Base-by-base conservation (phyloP, 1,284 basidiomycete genomes). In the Melampsora americana region DNA sequence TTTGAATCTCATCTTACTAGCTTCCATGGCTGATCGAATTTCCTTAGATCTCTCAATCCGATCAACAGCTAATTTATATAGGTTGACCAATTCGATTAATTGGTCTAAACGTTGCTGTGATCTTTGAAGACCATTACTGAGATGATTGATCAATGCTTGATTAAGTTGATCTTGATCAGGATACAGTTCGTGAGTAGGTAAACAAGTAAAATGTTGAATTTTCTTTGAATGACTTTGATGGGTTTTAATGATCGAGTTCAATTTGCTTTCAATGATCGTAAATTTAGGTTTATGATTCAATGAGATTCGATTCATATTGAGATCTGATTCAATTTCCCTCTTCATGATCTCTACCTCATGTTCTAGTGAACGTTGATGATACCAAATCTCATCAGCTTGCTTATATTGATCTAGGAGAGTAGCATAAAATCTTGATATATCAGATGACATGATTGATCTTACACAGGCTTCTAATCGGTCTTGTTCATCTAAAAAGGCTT, bases 381-480 rank as follows among this genome's bases (percentile, higher is more conserved):
- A 73, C 70, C 70, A 73, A 64, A 59, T 59, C n/a, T 73, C 61
- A 50, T 73, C 70, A 28, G 70, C 70, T 64, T 66, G 60, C 46
- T 73, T 73, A n/a, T 73, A 53, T 42, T 73, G 70, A 30, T 73
- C 61, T 48, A 73, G 53, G 14, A 73, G 62, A n/a, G 60, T 23
- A 50, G 28, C 32, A 42, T 20, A 73, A 50, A 73, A 73, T 59
- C 53, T 73, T 18, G 44, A 23, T 18, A 48, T 73, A 65, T 65
- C 70, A 42, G 35, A 26, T 16, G 42, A 35, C 28, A 66, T 14
- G 28, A 74, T 62, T 35, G 20, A 39, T 5, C 65, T 46, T 23
- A 67, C 64, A 28, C 64, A 28, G n/a, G 72, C 72, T 44, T 74
- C 72, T 30, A 74, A 42, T 32, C 53, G 53, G 20, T 74, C 72